These are phyloP conservation scores for Suillus decipiens DNA, from an alignment of 768 basidiomycete genomes.

Conservation along the genomic window DNA sequence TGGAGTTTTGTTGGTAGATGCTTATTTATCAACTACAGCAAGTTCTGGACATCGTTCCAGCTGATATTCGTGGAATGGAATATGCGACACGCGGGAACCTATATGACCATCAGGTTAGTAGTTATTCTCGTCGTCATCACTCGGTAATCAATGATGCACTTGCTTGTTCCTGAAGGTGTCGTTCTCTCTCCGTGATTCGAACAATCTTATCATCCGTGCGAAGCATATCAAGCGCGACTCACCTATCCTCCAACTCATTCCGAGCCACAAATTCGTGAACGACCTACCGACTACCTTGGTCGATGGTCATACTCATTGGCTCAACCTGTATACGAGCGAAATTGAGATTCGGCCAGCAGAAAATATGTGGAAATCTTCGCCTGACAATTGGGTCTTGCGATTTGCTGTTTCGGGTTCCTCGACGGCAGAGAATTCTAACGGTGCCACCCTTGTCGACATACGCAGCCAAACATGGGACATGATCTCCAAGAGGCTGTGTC, in stretches of 20 bases:
- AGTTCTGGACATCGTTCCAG: slow-evolving; percentile 24
- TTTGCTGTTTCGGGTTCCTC: slow-evolving; percentile 14
- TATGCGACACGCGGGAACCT: slow-evolving; percentile 23
- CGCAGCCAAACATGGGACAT: slow-evolving; percentile 29
- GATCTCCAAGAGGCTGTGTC: slow-evolving; percentile 24
- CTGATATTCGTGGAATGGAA: slow-evolving; percentile 27
- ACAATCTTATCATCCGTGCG: slow-evolving; percentile 23
- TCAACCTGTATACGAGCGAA: slow-evolving; percentile 22
- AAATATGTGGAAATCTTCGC: slow-evolving; percentile 25
- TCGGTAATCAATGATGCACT: background rate
- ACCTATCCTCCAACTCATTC: slow-evolving; percentile 24
- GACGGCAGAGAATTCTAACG: slow-evolving; percentile 9
- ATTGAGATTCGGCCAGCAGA: slow-evolving; percentile 33
- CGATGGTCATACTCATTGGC: slow-evolving; percentile 30
- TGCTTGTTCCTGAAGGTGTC: slow-evolving; percentile 20
- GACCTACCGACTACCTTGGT: slow-evolving; percentile 31
- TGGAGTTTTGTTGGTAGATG: background rate
- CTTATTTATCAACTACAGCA: slow-evolving; percentile 19
- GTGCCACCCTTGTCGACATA: slow-evolving; percentile 27
- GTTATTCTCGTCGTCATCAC: background rate
- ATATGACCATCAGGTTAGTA: slow-evolving; percentile 20
- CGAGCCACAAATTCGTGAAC: slow-evolving; percentile 19
- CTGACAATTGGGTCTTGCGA: slow-evolving; percentile 29
- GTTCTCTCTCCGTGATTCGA: slow-evolving; percentile 21
- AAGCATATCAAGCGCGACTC: background rate